Conservation (phyloP, 2,329 filamentous ascomycete genomes). For the Aureobasidium sp. region DNA sequence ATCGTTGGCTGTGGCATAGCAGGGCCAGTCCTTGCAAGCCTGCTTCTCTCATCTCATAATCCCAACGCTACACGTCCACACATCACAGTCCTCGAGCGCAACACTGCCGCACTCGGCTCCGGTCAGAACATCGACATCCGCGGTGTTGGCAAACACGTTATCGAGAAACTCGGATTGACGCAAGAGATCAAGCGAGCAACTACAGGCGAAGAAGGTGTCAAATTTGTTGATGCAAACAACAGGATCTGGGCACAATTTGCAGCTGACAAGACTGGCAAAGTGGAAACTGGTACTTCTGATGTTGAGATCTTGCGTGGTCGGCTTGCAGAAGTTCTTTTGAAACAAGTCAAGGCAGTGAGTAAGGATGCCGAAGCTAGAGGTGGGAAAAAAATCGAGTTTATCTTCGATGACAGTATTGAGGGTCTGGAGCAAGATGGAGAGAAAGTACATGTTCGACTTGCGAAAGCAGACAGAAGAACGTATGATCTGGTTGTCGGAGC, state of each 20-base stretch:
- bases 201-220: conserved; percentile 33
- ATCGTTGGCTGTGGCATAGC: conserved; percentile 33
- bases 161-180: conserved; percentile 33
- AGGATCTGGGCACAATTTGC: conserved; percentile 8
- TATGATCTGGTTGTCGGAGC: conserved; percentile 26
- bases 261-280: conserved; percentile 19
- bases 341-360: conserved; percentile 17
- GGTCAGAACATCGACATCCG: conserved; percentile 40
- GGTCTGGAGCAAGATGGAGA: conserved; percentile 18
- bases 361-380: conserved; percentile 17
- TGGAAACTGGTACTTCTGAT: conserved; percentile 31
- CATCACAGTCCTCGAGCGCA: conserved; percentile 38
- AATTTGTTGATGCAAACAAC: conserved; percentile 23
- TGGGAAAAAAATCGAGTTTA: conserved; percentile 20
- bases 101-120: conserved; percentile 28
- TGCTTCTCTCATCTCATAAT: conserved; percentile 26
- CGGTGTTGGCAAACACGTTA: conserved; percentile 32
- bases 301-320: conserved; percentile 50
- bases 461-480: conserved; percentile 15
- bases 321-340: conserved; percentile 37
- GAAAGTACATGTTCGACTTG: conserved; percentile 20
- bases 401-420: conserved; percentile 22
- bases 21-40: conserved; percentile 29
- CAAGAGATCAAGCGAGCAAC: conserved; percentile 25
- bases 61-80: conserved; percentile 17